These are phyloP conservation scores for Chlamydomonas sp. DNA, from an alignment of 139 green algal species.

Conservation along the genomic window DNA sequence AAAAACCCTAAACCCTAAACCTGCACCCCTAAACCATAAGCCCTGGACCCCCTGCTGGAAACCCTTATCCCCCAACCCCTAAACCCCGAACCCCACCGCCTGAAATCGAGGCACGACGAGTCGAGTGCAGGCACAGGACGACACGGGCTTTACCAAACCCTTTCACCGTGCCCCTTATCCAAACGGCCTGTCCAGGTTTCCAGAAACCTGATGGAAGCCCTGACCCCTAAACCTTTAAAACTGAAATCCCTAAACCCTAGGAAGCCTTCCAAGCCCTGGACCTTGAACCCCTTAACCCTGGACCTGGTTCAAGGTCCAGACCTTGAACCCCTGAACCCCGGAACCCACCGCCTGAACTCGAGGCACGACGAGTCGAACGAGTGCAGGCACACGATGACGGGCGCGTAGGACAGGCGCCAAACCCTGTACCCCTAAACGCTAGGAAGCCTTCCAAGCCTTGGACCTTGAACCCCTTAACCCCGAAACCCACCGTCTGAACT, in stretches of 20 bases:
- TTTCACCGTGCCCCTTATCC: no score
- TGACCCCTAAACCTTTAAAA: no score
- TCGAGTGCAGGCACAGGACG: slow-evolving; percentile 86
- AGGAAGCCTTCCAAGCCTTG: background rate
- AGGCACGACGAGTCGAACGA: slow-evolving; percentile 78
- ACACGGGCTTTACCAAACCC: slow-evolving; percentile 41
- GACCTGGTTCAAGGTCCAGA: no score
- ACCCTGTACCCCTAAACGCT: background rate
- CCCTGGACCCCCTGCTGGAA: no score
- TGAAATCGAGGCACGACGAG: slow-evolving; percentile 73
- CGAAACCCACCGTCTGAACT: slow-evolving; percentile 86
- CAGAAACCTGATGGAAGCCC: no score
- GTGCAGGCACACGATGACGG: slow-evolving; percentile 77
- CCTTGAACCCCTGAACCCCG: no score
- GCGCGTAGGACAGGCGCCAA: no score
- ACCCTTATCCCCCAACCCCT: no score
- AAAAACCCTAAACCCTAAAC: no score
- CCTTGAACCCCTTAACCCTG: background rate
- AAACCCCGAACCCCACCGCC: no score
- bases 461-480: background rate
- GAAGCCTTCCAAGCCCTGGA: background rate
- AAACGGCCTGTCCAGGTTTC: no score
- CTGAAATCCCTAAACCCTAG: background rate
- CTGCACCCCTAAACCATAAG: no score
- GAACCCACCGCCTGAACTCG: slow-evolving; percentile 85